Percentiles rank a stretch among this genome's conserved stretches.
Conservation (phyloP, 495 filamentous ascomycete species). For the Chaetomidium leptoderma region DNA sequence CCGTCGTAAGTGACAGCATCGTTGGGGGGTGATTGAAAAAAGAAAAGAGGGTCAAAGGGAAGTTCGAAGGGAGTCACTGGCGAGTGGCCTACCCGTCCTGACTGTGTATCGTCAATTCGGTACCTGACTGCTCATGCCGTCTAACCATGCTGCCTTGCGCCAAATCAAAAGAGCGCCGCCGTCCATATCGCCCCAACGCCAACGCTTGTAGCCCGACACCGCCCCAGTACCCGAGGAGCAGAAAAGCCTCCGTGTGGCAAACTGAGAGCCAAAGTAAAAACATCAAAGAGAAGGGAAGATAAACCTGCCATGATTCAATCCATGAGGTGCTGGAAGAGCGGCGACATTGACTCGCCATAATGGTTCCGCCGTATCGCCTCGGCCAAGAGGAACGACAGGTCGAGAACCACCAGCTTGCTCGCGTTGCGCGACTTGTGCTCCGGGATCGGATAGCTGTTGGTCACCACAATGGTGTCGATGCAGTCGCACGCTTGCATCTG, state of each 20-base stretch:
- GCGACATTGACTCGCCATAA: conserved; percentile 83
- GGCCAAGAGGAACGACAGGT: conserved; percentile 77
- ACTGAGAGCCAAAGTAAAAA: conserved; percentile 8
- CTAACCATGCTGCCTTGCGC: conserved; percentile 16
- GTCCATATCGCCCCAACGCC: conserved; percentile 28
- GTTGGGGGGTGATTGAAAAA: conserved; percentile 30
- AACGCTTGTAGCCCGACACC: conserved; percentile 26
- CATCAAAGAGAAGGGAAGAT: conserved; percentile 11
- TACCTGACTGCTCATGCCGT: conserved; percentile 35
- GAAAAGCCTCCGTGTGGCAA: conserved; percentile 7
- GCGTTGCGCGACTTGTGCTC: conserved; percentile 61
- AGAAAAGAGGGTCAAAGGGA: background rate
- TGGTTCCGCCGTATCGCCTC: conserved; percentile 96
- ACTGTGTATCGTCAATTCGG: conserved; percentile 29
- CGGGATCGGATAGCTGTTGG: conserved; percentile 89
- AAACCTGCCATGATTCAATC: conserved; percentile 45
- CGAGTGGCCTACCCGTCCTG: conserved; percentile 14
- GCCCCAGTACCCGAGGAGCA: conserved; percentile 16
- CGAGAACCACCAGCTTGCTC: conserved; percentile 83
- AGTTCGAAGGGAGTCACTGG: background rate
- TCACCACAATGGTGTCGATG: conserved; percentile 91
- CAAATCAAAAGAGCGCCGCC: conserved; percentile 20
- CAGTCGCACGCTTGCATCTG: conserved; percentile 88
- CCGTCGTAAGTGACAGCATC: conserved; percentile 50
- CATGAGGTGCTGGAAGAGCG: conserved; percentile 68